Conservation (phyloP, 1,284 basidiomycete species). For the Pseudozyma flocculosa region DNA sequence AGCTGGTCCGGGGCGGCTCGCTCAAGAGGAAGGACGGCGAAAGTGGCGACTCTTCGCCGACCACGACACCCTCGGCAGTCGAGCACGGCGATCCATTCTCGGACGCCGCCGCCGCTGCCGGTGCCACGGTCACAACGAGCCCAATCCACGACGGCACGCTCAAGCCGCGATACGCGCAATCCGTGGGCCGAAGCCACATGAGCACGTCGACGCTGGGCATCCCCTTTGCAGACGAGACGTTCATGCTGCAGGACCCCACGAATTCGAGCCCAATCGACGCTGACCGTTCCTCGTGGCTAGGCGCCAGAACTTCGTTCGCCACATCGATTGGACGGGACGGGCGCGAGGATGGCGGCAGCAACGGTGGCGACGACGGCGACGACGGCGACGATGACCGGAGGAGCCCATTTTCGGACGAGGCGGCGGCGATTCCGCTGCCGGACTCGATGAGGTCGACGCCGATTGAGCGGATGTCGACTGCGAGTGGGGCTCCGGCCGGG, state of each 20-base stretch:
- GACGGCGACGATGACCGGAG: too few relatives aligned
- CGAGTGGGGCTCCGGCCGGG: too few relatives aligned
- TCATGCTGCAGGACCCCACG: slow-evolving; percentile 4
- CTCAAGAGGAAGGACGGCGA: slow-evolving; percentile 9
- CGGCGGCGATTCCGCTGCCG: not conserved
- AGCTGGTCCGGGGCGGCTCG: slow-evolving; percentile 18
- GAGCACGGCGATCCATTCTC: slow-evolving; percentile 13
- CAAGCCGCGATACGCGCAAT: too few relatives aligned
- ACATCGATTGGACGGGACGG: not conserved
- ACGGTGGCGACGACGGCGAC: not conserved
- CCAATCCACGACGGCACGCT: too few relatives aligned
- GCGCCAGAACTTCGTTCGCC: not conserved
- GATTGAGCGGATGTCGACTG: slow-evolving; percentile 5
- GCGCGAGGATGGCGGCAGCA: not conserved
- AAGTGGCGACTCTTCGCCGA: not conserved
- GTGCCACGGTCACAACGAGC: too few relatives aligned
- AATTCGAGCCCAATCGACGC: slow-evolving; percentile 5
- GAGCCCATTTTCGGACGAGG: too few relatives aligned
- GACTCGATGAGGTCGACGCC: slow-evolving; percentile 2
- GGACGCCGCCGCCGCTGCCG: slow-evolving; percentile 2
- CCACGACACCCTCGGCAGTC: not conserved
- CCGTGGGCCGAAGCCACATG: slow-evolving; percentile 1
- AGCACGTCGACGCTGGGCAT: slow-evolving; percentile 28
- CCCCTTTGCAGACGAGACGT: slow-evolving; percentile 27
- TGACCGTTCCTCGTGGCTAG: slow-evolving; percentile 6